Evolutionary conservation across 2,329 filamentous ascomycete genomes (phyloP).

Genomic region (Paramyrothecium sp.): DNA sequence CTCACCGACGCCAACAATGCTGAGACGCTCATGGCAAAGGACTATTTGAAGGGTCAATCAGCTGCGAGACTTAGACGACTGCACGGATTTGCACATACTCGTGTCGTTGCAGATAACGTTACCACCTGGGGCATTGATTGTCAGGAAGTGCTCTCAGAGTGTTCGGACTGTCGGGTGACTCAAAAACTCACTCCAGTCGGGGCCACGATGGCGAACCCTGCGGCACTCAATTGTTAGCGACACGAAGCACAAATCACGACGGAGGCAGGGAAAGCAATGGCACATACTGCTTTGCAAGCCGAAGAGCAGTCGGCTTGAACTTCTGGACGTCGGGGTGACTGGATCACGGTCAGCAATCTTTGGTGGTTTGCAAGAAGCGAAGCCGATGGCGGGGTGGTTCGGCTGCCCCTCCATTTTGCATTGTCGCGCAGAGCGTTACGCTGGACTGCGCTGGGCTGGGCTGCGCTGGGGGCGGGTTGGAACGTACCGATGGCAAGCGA

Average conservation of each 20-base stretch:
- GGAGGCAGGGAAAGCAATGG: background rate
- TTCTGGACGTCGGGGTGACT: conserved; percentile 91
- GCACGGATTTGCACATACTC: conserved; percentile 56
- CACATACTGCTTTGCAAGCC: conserved; percentile 89
- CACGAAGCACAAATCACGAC: background rate
- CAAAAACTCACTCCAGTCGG: conserved; percentile 87
- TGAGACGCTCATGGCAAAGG: conserved; percentile 94
- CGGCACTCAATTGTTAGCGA: conserved; percentile 10
- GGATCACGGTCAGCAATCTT: conserved; percentile 22
- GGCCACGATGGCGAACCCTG: conserved; percentile 87
- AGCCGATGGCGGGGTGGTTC: conserved; percentile 27
- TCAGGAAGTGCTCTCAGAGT: conserved; percentile 20
- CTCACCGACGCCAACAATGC: conserved; percentile 94
- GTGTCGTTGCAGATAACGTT: conserved; percentile 88
- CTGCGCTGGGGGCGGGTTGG: background rate
- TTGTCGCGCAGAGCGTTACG: conserved; percentile 10
- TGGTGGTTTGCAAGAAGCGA: conserved; percentile 1
- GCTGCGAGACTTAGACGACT: background rate
- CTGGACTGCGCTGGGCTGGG: too few species aligned
- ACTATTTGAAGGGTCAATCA: conserved; percentile 52
- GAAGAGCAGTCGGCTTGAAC: conserved; percentile 93
- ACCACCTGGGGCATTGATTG: conserved; percentile 60
- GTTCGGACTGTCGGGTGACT: background rate
- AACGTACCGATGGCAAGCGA: conserved; percentile 86
- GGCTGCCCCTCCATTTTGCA: conserved; percentile 22